Evolutionary conservation across 2,329 filamentous ascomycete species (phyloP).

Genomic region (Trichothecium roseum): DNA sequence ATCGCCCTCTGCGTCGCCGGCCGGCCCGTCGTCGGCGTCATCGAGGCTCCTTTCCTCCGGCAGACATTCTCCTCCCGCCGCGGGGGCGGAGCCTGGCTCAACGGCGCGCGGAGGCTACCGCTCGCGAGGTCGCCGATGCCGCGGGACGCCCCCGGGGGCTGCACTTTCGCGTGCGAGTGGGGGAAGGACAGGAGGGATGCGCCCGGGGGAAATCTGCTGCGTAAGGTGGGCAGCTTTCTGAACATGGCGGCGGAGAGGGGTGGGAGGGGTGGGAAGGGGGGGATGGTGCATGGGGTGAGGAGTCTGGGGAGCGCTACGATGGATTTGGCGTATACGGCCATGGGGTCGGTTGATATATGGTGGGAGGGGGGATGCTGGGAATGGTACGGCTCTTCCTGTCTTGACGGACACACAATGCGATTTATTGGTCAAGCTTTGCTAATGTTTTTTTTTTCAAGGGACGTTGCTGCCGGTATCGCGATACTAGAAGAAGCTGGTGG

Average conservation of each 20-base stretch:
- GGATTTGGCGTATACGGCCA: conserved; percentile 65
- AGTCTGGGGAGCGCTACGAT: conserved; percentile 64
- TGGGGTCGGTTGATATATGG: conserved; percentile 71
- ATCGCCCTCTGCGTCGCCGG: conserved; percentile 56
- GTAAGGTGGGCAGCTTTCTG: conserved; percentile 65
- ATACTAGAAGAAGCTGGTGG: conserved; percentile 66
- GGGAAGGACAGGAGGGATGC: conserved; percentile 63
- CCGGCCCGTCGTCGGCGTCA: conserved; percentile 56
- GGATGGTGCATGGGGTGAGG: conserved; percentile 69
- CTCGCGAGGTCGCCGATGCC: conserved; percentile 55
- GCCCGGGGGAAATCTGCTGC: conserved; percentile 55
- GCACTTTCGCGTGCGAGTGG: conserved; percentile 69
- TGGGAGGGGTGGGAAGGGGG: conserved; percentile 54
- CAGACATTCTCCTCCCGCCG: conserved; percentile 59
- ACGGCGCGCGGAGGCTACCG: conserved; percentile 52
- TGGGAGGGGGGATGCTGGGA: conserved; percentile 79
- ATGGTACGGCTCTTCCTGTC: conserved; percentile 38
- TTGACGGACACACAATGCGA: no score
- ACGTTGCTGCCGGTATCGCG: conserved; percentile 66
- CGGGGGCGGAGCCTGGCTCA: conserved; percentile 59
- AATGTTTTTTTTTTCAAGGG: no score
- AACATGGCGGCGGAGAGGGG: conserved; percentile 62
- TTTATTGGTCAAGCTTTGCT: no score
- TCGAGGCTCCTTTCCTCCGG: conserved; percentile 60
- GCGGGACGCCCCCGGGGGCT: conserved; percentile 52